Percentiles rank a stretch among this genome's conserved stretches.
These are phyloP conservation scores for Zygotorulaspora sp. DNA, from an alignment of 805 yeast species.

Conservation along the genomic window DNA sequence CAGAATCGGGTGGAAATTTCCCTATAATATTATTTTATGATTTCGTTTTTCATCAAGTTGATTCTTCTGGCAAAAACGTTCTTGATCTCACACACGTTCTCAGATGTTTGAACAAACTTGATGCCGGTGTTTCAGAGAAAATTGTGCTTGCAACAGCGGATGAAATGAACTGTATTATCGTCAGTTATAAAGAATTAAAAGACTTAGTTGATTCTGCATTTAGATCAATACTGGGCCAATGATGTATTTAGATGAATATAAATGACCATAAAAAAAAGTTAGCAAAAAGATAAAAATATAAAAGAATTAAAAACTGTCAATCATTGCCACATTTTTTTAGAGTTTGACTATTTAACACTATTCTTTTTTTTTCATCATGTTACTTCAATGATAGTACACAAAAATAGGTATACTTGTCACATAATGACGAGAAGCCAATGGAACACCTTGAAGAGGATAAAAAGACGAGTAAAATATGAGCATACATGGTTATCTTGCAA, in stretches of 20 bases:
- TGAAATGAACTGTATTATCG: conserved; percentile 78
- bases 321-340: too few species aligned
- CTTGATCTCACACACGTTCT: conserved; percentile 81
- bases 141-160: conserved; percentile 76
- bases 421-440: too few species aligned
- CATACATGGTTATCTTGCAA: conserved; percentile 6
- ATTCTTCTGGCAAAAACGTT: conserved; percentile 70
- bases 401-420: too few species aligned
- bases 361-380: too few species aligned
- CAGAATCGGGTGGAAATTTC: conserved; percentile 71
- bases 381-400: too few species aligned
- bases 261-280: too few species aligned
- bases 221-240: conserved; percentile 36
- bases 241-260: conserved; percentile 3
- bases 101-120: conserved; percentile 77
- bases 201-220: conserved; percentile 67
- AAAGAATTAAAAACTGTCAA: too few species aligned
- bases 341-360: too few species aligned
- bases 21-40: conserved; percentile 73
- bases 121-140: conserved; percentile 85
- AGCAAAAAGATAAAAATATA: too few species aligned
- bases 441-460: too few species aligned
- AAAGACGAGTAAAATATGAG: conserved; percentile 8
- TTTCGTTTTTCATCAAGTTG: conserved; percentile 78
- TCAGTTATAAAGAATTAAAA: conserved; percentile 78